These are phyloP conservation scores for Spergularia bocconei DNA, from an alignment of 148 eudicot genomes.

Conservation along the genomic window DNA sequence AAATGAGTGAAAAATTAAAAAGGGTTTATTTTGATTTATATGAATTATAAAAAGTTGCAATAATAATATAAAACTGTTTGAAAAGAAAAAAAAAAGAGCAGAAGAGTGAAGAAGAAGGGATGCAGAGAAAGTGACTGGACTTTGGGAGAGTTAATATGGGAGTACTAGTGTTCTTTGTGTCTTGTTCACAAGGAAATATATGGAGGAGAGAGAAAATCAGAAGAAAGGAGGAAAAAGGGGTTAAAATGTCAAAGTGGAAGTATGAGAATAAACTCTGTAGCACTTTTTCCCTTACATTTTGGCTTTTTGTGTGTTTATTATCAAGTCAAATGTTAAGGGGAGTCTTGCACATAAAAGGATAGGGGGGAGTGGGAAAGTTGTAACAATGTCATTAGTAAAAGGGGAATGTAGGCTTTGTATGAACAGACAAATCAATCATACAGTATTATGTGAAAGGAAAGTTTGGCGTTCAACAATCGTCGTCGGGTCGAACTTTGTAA, in stretches of 20 bases:
- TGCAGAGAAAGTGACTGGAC: conserved; percentile 25
- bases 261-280: conserved; percentile 4
- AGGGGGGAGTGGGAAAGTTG: not conserved
- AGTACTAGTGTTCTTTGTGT: conserved; percentile 31
- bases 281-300: not conserved
- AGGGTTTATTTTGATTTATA: conserved; percentile 8
- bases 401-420: not conserved
- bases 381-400: not conserved
- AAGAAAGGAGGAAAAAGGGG: conserved; percentile 21
- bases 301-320: not conserved
- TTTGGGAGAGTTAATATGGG: not conserved
- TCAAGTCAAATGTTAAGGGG: not conserved
- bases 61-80: not conserved
- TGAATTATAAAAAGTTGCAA: too few species aligned
- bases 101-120: conserved; percentile 44
- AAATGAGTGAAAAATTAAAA: not conserved
- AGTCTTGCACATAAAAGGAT: conserved; percentile 4
- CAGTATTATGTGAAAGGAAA: not conserved
- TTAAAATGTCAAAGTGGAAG: conserved; percentile 21
- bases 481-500: too few species aligned
- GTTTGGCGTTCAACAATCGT: not conserved
- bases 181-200: conserved; percentile 21
- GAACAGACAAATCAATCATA: not conserved
- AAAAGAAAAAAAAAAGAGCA: not conserved
- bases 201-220: conserved; percentile 11